Evolutionary conservation across 768 basidiomycete genomes (phyloP).

Genomic region (Guyanaporus albipodus): DNA sequence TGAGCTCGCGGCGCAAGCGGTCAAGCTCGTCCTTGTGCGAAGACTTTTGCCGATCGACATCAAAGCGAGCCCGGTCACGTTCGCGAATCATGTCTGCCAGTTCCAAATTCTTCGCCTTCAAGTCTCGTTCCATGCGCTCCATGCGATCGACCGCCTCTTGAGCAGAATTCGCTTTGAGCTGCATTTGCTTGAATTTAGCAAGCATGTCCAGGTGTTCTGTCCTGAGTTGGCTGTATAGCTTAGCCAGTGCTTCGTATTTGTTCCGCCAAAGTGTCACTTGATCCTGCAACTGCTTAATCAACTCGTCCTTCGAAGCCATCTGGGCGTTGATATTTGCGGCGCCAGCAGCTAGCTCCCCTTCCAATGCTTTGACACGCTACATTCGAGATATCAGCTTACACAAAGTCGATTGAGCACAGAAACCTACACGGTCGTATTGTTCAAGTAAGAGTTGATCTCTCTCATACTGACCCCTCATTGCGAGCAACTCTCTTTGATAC

Average conservation of each 20-base stretch:
- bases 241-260: constrained; percentile 98
- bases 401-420: background rate
- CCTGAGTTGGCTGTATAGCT: constrained; percentile 96
- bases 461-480: constrained; percentile 95
- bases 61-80: constrained; percentile 92
- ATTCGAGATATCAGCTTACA: constrained; percentile 7
- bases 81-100: constrained; percentile 99
- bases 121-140: constrained; percentile 97
- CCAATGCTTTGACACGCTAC: constrained; percentile 93
- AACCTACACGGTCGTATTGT: constrained; percentile 84
- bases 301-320: constrained; percentile 86
- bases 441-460: constrained; percentile 96
- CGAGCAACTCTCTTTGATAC: constrained; percentile 85
- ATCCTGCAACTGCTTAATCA: constrained; percentile 93
- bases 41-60: constrained; percentile 89
- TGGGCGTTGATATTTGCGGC: constrained; percentile 78
- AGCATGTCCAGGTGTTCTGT: constrained; percentile 98
- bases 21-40: constrained; percentile 95
- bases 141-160: constrained; percentile 97
- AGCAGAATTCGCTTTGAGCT: constrained; percentile 96
- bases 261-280: constrained; percentile 96
- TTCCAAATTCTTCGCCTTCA: constrained; percentile 98
- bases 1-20: constrained; percentile 84
- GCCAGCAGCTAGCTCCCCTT: constrained; percentile 79
- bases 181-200: constrained; percentile 94